Conservation (phyloP, 371 early-diverging fungal species). For the Entomophthora muscae region DNA sequence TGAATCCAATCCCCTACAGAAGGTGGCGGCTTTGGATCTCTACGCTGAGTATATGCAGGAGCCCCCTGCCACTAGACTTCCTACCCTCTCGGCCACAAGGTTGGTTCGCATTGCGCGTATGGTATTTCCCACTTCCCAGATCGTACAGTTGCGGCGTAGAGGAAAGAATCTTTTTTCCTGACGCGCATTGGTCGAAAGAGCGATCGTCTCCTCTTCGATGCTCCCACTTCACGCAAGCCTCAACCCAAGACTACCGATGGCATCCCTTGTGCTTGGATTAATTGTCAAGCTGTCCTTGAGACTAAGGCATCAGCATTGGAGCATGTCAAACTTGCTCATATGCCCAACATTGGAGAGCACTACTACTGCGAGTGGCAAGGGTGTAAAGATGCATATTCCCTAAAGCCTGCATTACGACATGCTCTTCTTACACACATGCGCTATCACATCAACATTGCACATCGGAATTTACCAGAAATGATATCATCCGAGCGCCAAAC, state of each 20-base stretch:
- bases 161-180: background rate
- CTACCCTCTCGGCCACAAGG: background rate
- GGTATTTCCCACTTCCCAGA: background rate
- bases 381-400: background rate
- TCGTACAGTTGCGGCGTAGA: background rate
- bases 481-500: background rate
- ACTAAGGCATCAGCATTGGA: background rate
- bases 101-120: background rate
- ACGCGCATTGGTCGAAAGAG: background rate
- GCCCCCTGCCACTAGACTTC: background rate
- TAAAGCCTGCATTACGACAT: background rate
- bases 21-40: background rate
- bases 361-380: background rate
- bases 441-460: background rate
- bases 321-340: background rate
- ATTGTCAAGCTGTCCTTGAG: background rate
- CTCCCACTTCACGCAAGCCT: background rate
- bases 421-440: background rate
- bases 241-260: background rate
- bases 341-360: background rate
- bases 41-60: background rate
- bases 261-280: background rate
- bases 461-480: background rate
- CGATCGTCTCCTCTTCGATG: background rate
- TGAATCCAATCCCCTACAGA: background rate